A percentile compares a stretch with the other conserved stretches of the same genome.
Evolutionary conservation across 768 basidiomycete genomes (phyloP).

Genomic region (Punctularia strigosozonata): DNA sequence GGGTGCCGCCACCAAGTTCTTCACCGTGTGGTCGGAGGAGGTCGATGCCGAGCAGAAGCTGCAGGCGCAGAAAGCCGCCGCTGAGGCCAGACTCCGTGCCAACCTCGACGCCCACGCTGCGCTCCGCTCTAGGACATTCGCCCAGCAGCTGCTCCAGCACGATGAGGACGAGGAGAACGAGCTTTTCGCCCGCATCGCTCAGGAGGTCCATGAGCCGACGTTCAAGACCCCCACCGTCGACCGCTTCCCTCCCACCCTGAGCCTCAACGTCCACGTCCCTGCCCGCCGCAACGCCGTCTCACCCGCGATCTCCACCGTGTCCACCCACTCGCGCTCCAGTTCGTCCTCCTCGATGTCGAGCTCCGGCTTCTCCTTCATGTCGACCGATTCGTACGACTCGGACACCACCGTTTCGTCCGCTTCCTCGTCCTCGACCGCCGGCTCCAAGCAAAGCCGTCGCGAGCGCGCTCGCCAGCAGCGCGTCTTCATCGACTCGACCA

Average conservation of each 20-base stretch:
- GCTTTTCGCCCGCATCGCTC: slow-evolving; percentile 63
- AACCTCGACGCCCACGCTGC: slow-evolving; percentile 8
- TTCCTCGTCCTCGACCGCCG: slow-evolving; percentile 16
- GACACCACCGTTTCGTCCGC: slow-evolving; percentile 30
- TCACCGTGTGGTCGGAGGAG: slow-evolving; percentile 62
- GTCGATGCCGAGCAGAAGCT: slow-evolving; percentile 17
- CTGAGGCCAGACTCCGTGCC: slow-evolving; percentile 8
- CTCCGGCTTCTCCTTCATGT: slow-evolving; percentile 61
- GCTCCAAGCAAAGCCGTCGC: slow-evolving; percentile 39
- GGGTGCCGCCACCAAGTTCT: slow-evolving; percentile 25
- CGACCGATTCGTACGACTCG: slow-evolving; percentile 35
- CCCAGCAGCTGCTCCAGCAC: slow-evolving; percentile 63
- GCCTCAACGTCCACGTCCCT: slow-evolving; percentile 6
- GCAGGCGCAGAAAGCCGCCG: slow-evolving; percentile 12
- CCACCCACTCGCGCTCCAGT: slow-evolving; percentile 38
- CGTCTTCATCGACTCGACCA: slow-evolving; percentile 64
- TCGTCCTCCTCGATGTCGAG: slow-evolving; percentile 62
- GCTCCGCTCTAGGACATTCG: slow-evolving; percentile 42
- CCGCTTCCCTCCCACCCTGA: slow-evolving; percentile 36
- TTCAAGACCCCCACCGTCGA: slow-evolving; percentile 58
- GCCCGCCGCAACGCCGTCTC: slow-evolving; percentile 30
- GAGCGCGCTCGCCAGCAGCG: slow-evolving; percentile 58
- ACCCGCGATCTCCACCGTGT: slow-evolving; percentile 48
- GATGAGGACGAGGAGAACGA: slow-evolving; percentile 63
- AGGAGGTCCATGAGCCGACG: slow-evolving; percentile 55